phyloP scores from a whole-genome alignment of 148 eudicot species.

The Bassia scoparia region DNA sequence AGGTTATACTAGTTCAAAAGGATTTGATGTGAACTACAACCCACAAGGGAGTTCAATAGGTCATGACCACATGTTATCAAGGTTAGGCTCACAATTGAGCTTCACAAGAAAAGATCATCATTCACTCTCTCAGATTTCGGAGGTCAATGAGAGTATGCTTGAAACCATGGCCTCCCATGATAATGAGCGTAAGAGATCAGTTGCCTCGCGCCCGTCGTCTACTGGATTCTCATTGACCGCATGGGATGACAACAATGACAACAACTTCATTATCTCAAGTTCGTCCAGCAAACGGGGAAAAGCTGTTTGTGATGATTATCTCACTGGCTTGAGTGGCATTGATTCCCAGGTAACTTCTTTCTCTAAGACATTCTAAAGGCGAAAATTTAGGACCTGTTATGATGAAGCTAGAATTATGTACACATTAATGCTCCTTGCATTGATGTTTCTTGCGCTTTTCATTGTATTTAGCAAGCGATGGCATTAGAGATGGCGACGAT shows the following conservation, averaged over 20 bases:
- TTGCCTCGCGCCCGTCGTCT: constrained; percentile 16
- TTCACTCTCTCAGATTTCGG: constrained; percentile 49
- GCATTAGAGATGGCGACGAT: constrained; percentile 50
- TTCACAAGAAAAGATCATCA: constrained; percentile 50
- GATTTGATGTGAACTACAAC: constrained; percentile 36
- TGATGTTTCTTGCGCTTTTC: constrained; percentile 10
- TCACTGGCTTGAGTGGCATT: constrained; percentile 27
- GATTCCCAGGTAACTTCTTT: constrained; percentile 51
- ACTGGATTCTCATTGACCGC: constrained; percentile 38
- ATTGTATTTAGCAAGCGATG: constrained; percentile 36
- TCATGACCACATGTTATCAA: constrained; percentile 33
- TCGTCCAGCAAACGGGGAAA: constrained; percentile 39
- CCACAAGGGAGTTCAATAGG: constrained; percentile 19
- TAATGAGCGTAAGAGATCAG: constrained; percentile 30
- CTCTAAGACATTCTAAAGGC: too few species aligned
- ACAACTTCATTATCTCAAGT: constrained; percentile 34
- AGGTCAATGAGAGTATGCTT: constrained; percentile 38
- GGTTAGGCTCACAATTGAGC: constrained; percentile 60
- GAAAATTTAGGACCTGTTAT: too few species aligned
- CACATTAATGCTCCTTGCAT: not conserved
- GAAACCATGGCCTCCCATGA: constrained; percentile 21
- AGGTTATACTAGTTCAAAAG: constrained; percentile 48
- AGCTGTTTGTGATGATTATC: constrained; percentile 25
- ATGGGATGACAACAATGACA: constrained; percentile 44
- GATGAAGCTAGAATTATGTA: not conserved